Base-by-base conservation (phyloP, 2,329 filamentous ascomycete species). In the Neonectria neomacrospora region DNA sequence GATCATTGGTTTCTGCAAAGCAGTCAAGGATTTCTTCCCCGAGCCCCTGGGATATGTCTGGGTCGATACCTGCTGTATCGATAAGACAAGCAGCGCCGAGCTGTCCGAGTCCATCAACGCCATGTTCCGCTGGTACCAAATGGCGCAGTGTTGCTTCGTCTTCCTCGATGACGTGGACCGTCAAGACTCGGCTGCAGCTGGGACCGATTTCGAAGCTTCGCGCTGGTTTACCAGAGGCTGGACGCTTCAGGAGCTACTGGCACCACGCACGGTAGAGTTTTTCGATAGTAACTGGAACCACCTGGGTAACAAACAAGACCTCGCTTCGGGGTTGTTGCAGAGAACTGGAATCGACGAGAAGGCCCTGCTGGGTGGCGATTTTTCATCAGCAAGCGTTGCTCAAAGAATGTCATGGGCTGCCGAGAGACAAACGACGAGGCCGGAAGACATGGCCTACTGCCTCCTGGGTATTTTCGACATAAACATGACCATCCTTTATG, bases 81-180 rank as follows among this genome's bases (percentile, higher is more conserved):
- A 66, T 10, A 66, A 66, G 28, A 68, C 64, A 2, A 67, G 63
- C 51, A 69, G 67, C 44, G 63, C 67, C 12, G 67, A 67, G 53
- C 51, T 69, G 8, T 67, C 67, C 3, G 69, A 71, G 54, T 62
- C 66, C 39, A 71, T 70, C 59, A 70, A 71, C 73, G 53, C 65
- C 23, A 69, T 69, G 67, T 67, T 63, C 23, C 59, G 59, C 32
- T 69, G 65, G 65, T 69, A 69, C 22, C 88, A 65, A 50, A n/a
- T 54, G 14, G 53, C 67, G 1, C 45, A 63, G 8, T 48, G 44
- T 34, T 71, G 68, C 48, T 68, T 62, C 22, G 64, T 62, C 0
- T 66, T 62, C 22, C 65, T 71, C 16, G 65, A 68, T 11, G 68
- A 71, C 52, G 63, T 68, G 6, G 20, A 91, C 91, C 74, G 39